Evolutionary conservation across 108 stramenopile species (phyloP).

Genomic region (Cyclotella choctawhatcheeana): DNA sequence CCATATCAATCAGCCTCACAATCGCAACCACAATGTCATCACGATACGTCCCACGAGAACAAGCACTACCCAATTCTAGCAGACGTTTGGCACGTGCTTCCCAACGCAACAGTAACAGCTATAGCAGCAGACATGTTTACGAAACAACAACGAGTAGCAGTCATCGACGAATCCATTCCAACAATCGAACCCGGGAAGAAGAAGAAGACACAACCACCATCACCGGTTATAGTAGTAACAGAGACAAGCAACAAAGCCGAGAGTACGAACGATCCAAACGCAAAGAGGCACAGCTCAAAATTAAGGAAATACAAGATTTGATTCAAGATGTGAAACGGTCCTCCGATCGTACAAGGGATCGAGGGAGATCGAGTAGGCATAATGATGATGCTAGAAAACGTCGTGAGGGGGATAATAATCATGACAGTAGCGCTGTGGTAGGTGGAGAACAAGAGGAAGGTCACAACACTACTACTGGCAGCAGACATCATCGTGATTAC

Average conservation of each 20-base stretch:
- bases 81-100: conserved; percentile 2
- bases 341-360: not conserved
- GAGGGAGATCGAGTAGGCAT: not conserved
- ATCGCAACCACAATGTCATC: too few relatives aligned
- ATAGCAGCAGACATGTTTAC: too few relatives aligned
- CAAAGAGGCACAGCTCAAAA: not conserved
- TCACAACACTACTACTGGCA: too few relatives aligned
- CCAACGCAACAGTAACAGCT: not conserved
- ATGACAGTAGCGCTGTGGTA: too few relatives aligned
- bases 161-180: too few relatives aligned
- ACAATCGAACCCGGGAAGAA: not conserved
- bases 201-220: not conserved
- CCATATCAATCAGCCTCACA: too few relatives aligned
- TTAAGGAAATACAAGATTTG: conserved; percentile 11
- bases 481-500: too few relatives aligned
- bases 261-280: not conserved
- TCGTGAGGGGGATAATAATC: too few relatives aligned
- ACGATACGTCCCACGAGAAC: conserved; percentile 8
- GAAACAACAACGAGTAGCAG: too few relatives aligned
- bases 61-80: conserved; percentile 22
- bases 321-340: not conserved
- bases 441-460: too few relatives aligned
- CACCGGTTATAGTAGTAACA: not conserved
- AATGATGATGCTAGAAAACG: not conserved
- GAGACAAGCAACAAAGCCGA: not conserved